Evolutionary conservation across 1,284 basidiomycete genomes (phyloP), one percentile per base, ranked within the genome.

Genomic region (Puccinia hordei): DNA sequence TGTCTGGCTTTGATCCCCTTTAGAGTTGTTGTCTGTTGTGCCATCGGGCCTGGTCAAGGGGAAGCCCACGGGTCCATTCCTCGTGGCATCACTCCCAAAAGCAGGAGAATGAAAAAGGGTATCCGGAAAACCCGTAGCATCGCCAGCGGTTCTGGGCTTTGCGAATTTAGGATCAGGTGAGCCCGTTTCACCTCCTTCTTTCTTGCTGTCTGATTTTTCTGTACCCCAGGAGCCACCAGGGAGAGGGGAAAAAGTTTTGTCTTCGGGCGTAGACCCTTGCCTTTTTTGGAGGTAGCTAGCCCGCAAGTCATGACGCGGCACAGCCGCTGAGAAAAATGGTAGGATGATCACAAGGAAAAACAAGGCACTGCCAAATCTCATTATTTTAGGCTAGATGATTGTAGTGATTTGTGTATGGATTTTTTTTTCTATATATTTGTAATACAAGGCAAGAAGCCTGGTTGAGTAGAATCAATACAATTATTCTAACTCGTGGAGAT

Each of bases 271-370:
- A 41, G 63, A 33, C 2, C 41, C 24, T 27, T 46, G 66, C 41
- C 66, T 44, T 38, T 49, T 68, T 27, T 46, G 9, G 27, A 68
- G 27, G 46, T 68, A 19, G 66, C 10, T 68, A 49, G 0, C 2
- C 12, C 15, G 66, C 3, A 38, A 68, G 13, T 46, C 66, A 49
- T 24, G 46, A 41, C 27, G 22, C 24, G 66, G 66, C 44, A 49
- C 41, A 49, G 66, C 41, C 41, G 22, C 41, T 46, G 46, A 46
- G 44, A 68, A 68, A 49, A 38, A 68, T 24, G 66, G 66, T 22
- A 49, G 46, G 41, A 51, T 68, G 66, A 68, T 27, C 24, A 22
- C n/a, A 51, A 68, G 10, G 41, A 51, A 15, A 49, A 10, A 44
- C 13, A 68, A 27, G 27, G 46, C 66, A 24, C 27, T 22, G 41